A percentile compares a stretch with the other conserved stretches of the same genome.
Evolutionary conservation across 768 basidiomycete genomes (phyloP).

Genomic region (Pleurotus tuoliensis): DNA sequence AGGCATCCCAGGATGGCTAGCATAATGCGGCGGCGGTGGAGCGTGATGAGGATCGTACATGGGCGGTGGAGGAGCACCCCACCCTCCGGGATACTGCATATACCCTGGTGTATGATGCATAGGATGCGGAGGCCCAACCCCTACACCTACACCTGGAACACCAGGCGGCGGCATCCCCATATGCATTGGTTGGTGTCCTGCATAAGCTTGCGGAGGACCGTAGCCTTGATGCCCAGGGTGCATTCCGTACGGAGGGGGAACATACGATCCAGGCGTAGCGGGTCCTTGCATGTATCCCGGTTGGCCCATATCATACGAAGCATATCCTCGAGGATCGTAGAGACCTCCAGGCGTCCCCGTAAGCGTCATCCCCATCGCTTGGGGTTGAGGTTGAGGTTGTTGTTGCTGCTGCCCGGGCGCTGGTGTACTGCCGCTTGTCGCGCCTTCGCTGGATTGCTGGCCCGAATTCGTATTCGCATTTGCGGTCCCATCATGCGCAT

Average conservation of each 20-base stretch:
- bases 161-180: constrained; percentile 8
- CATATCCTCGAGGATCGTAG: neutral
- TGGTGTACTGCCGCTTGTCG: neutral
- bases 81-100: constrained; percentile 1
- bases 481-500: neutral
- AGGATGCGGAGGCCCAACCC: constrained; percentile 4
- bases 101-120: constrained; percentile 5
- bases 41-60: constrained; percentile 13
- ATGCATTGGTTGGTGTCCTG: constrained; percentile 7
- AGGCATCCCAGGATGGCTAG: neutral
- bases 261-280: constrained; percentile 13
- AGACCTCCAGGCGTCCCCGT: constrained; percentile 4
- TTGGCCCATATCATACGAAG: constrained; percentile 13
- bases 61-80: constrained; percentile 4
- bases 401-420: neutral
- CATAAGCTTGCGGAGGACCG: constrained; percentile 3
- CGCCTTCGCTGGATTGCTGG: neutral
- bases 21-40: constrained; percentile 5
- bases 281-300: constrained; percentile 17
- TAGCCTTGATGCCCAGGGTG: constrained; percentile 4
- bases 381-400: constrained; percentile 3
- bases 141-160: neutral
- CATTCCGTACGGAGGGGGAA: constrained; percentile 6
- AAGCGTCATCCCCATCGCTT: constrained; percentile 6
- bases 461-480: neutral